phyloP scores from a whole-genome alignment of 1,284 basidiomycete genomes.

The Meira miltonrushii region DNA sequence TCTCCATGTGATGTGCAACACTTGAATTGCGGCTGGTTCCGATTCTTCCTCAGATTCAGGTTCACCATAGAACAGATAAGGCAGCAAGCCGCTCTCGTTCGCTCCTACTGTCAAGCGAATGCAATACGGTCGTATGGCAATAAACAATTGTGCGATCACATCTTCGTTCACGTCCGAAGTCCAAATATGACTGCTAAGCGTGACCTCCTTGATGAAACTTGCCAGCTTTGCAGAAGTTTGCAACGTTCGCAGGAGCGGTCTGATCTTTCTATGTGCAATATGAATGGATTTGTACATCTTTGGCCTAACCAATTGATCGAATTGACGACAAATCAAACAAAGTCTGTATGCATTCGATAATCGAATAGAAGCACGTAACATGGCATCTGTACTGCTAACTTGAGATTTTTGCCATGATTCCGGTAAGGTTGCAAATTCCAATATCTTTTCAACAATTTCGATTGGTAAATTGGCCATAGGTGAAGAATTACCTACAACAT shows the following conservation, averaged over 20 bases:
- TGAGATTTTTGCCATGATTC: neutral
- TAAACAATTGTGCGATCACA: neutral
- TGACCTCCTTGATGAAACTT: neutral
- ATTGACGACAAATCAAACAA: slow-evolving; percentile 5
- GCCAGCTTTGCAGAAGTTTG: neutral
- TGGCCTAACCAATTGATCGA: slow-evolving; percentile 4
- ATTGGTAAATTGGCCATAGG: neutral
- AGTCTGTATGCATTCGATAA: neutral
- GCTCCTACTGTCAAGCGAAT: slow-evolving; percentile 4
- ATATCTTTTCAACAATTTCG: neutral
- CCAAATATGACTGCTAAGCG: slow-evolving; percentile 3
- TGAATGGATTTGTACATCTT: slow-evolving; percentile 1
- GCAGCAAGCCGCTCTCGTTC: neutral
- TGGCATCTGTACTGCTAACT: neutral
- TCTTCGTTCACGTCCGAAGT: slow-evolving; percentile 1
- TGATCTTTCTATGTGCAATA: neutral
- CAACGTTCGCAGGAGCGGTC: neutral
- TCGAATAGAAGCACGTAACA: neutral
- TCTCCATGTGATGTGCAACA: neutral
- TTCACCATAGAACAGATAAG: neutral
- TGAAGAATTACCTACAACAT: no score
- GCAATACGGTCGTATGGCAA: neutral
- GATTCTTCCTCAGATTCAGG: neutral
- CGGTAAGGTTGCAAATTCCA: neutral
- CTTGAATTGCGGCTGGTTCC: neutral